Percentiles rank a stretch among this genome's conserved stretches.
These are phyloP conservation scores for Murraya koenigii DNA, from an alignment of 345 rosid genomes.

Conservation along the genomic window DNA sequence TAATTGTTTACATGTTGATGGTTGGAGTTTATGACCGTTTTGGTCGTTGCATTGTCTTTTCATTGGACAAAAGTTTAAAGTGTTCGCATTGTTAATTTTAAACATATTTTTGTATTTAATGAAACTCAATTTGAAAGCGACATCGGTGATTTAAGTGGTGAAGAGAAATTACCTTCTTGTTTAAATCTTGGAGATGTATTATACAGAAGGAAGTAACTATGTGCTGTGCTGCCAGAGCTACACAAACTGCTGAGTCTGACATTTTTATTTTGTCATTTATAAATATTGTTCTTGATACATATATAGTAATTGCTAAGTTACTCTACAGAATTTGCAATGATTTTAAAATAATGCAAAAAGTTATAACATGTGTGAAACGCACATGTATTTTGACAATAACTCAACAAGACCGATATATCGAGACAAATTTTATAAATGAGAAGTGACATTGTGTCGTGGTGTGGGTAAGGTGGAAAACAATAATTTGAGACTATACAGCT, in stretches of 20 bases:
- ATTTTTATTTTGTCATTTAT: slow-evolving; percentile 13
- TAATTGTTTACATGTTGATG: slow-evolving; percentile 6
- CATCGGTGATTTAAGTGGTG: slow-evolving; percentile 27
- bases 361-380: too few species aligned
- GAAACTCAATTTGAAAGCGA: slow-evolving; percentile 17
- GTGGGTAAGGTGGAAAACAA: background rate
- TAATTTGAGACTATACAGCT: background rate
- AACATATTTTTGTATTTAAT: background rate
- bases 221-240: background rate
- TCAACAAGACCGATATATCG: too few species aligned
- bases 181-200: background rate
- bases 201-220: background rate
- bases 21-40: slow-evolving; percentile 31
- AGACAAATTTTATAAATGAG: slow-evolving; percentile 9
- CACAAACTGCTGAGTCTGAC: slow-evolving; percentile 7
- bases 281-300: background rate
- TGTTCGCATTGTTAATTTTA: background rate
- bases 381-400: too few species aligned
- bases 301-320: too few species aligned
- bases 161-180: slow-evolving; percentile 12
- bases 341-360: too few species aligned
- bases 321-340: too few species aligned
- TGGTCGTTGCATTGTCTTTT: slow-evolving; percentile 52
- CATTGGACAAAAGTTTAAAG: slow-evolving; percentile 19
- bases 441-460: background rate